Evolutionary conservation across 1,284 basidiomycete species (phyloP).

Genomic region (Ustilago loliicola): DNA sequence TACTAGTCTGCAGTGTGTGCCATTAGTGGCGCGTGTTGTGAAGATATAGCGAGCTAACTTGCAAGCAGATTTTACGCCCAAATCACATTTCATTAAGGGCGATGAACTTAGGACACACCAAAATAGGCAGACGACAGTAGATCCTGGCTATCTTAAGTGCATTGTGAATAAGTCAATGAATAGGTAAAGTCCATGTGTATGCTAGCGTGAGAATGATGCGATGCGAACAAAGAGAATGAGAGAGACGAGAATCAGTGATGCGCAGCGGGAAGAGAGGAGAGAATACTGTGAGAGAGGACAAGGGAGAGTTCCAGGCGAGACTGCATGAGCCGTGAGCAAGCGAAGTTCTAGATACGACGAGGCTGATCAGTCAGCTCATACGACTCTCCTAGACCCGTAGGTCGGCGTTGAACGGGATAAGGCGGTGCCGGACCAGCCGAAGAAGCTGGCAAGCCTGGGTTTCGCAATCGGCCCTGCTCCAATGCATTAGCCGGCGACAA

Average conservation of each 20-base stretch:
- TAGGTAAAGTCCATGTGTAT: slow-evolving; percentile 2
- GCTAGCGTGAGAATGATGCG: not conserved
- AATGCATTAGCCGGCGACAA: slow-evolving; percentile 50
- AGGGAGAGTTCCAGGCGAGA: not conserved
- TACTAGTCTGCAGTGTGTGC: slow-evolving; percentile 20
- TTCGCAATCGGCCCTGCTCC: slow-evolving; percentile 44
- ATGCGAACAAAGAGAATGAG: not conserved
- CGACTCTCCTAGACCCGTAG: slow-evolving; percentile 28
- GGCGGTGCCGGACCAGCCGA: slow-evolving; percentile 38
- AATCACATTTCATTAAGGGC: no score
- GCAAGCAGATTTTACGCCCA: no score
- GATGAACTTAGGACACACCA: no score
- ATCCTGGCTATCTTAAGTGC: not conserved
- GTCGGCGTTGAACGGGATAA: slow-evolving; percentile 26
- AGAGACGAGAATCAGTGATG: not conserved
- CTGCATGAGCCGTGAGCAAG: no score
- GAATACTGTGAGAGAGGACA: not conserved
- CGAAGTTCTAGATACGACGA: slow-evolving; percentile 22
- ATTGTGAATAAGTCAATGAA: not conserved
- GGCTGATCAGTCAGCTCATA: slow-evolving; percentile 46
- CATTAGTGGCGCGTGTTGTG: not conserved
- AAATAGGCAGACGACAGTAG: no score
- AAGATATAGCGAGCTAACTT: not conserved
- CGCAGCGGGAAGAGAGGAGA: not conserved
- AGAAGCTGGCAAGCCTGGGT: slow-evolving; percentile 31